These are phyloP conservation scores for Remersonia thermophila DNA, from an alignment of 2,329 filamentous ascomycete species.

Conservation along the genomic window DNA sequence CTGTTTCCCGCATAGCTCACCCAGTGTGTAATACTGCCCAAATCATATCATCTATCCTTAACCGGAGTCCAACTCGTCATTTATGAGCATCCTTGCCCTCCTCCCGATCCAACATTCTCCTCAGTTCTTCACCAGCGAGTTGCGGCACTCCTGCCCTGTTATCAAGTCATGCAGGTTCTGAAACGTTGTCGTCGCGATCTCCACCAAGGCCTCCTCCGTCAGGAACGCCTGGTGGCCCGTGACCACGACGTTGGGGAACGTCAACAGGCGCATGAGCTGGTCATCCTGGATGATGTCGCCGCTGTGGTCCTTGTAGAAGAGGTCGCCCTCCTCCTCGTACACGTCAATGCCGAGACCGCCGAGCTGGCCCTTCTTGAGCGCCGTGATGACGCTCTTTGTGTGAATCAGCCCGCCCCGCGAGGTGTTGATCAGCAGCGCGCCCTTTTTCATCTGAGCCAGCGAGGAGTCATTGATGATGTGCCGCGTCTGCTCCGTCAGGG, in stretches of 20 bases:
- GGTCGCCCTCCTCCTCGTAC: conserved; percentile 50
- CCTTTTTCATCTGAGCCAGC: conserved; percentile 43
- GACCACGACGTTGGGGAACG: conserved; percentile 55
- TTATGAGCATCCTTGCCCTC: no score
- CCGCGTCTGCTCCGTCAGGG: conserved; percentile 45
- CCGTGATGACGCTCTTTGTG: conserved; percentile 45
- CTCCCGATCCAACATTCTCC: no score
- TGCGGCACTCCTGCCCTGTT: conserved; percentile 23
- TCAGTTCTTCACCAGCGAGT: conserved; percentile 23
- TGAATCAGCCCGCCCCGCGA: conserved; percentile 54
- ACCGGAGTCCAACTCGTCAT: no score
- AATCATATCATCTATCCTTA: no score
- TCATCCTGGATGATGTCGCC: conserved; percentile 55
- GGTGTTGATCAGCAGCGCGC: conserved; percentile 53
- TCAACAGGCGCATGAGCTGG: conserved; percentile 51
- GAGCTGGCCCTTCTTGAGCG: conserved; percentile 47
- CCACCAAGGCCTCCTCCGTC: conserved; percentile 49
- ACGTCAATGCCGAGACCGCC: conserved; percentile 55
- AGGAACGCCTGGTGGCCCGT: conserved; percentile 61
- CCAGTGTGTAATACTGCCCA: no score
- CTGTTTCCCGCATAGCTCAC: no score
- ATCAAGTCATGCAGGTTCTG: conserved; percentile 40
- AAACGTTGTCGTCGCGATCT: conserved; percentile 50
- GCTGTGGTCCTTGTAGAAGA: conserved; percentile 56
- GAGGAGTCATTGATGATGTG: conserved; percentile 47